phyloP scores from a whole-genome alignment of 2,329 filamentous ascomycete genomes.

The Calonectria naviculata region DNA sequence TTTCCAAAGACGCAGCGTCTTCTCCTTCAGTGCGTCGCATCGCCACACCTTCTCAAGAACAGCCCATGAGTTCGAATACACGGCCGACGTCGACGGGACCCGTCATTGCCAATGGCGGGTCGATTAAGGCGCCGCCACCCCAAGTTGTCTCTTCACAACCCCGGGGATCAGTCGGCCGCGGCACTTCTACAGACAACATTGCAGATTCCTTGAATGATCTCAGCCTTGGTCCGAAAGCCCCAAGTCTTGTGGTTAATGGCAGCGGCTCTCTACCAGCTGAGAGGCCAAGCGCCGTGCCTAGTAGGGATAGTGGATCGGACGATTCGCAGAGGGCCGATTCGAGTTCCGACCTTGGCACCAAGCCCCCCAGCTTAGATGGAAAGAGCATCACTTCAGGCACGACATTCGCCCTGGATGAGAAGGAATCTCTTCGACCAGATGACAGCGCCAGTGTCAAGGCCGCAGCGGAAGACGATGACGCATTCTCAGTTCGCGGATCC shows the following conservation, averaged over 20 bases:
- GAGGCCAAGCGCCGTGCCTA: slow-evolving; percentile 44
- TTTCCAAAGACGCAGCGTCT: slow-evolving; percentile 42
- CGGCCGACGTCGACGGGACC: slow-evolving; percentile 28
- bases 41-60: slow-evolving; percentile 39
- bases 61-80: slow-evolving; percentile 30
- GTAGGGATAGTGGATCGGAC: slow-evolving; percentile 62
- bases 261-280: slow-evolving; percentile 54
- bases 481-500: slow-evolving; percentile 81
- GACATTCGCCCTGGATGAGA: slow-evolving; percentile 96
- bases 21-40: slow-evolving; percentile 43
- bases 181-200: slow-evolving; percentile 40
- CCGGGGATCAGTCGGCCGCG: slow-evolving; percentile 24
- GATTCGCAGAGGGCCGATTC: slow-evolving; percentile 71
- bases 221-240: slow-evolving; percentile 44
- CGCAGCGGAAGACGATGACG: slow-evolving; percentile 89
- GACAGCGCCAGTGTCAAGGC: slow-evolving; percentile 94
- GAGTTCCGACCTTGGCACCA: slow-evolving; percentile 75
- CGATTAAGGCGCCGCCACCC: slow-evolving; percentile 27
- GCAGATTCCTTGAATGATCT: slow-evolving; percentile 44
- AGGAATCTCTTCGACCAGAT: slow-evolving; percentile 93
- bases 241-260: slow-evolving; percentile 61
- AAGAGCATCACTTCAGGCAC: slow-evolving; percentile 96
- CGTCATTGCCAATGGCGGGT: slow-evolving; percentile 42
- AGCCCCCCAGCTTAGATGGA: slow-evolving; percentile 89
- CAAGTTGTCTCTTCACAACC: slow-evolving; percentile 34